These are phyloP conservation scores for Podaxis carcinomalis DNA, from an alignment of 768 basidiomycete genomes.

Conservation along the genomic window DNA sequence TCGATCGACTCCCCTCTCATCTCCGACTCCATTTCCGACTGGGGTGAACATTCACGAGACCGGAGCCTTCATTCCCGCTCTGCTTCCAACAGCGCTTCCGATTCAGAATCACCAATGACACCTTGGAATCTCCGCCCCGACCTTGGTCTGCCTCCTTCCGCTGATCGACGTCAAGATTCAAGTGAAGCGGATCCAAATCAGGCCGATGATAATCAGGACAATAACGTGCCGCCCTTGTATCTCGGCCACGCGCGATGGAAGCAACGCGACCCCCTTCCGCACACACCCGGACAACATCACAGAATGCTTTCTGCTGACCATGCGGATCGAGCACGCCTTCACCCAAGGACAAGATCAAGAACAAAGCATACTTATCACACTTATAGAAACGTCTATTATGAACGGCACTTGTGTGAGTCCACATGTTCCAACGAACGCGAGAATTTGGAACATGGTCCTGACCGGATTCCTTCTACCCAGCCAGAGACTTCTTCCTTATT, in stretches of 20 bases:
- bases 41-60: not conserved
- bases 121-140: not conserved
- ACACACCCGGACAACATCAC: constrained; percentile 2
- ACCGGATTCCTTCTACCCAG: constrained; percentile 15
- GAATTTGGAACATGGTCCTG: not conserved
- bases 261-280: not conserved
- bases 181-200: not conserved
- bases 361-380: not conserved
- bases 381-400: constrained; percentile 1
- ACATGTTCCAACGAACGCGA: not conserved
- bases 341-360: not conserved
- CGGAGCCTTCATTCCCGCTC: not conserved
- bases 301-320: not conserved
- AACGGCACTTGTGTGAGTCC: constrained; percentile 1
- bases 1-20: constrained; percentile 6
- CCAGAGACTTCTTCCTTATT: constrained; percentile 38
- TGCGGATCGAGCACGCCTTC: not conserved
- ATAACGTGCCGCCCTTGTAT: not conserved
- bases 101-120: not conserved
- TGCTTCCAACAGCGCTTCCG: not conserved
- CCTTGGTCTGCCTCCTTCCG: not conserved
- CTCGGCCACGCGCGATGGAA: constrained; percentile 12
- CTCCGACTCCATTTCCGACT: constrained; percentile 3
- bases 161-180: not conserved
- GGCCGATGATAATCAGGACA: not conserved